phyloP scores from a whole-genome alignment of 306 rosid genomes.

The Sicyos edulis region DNA sequence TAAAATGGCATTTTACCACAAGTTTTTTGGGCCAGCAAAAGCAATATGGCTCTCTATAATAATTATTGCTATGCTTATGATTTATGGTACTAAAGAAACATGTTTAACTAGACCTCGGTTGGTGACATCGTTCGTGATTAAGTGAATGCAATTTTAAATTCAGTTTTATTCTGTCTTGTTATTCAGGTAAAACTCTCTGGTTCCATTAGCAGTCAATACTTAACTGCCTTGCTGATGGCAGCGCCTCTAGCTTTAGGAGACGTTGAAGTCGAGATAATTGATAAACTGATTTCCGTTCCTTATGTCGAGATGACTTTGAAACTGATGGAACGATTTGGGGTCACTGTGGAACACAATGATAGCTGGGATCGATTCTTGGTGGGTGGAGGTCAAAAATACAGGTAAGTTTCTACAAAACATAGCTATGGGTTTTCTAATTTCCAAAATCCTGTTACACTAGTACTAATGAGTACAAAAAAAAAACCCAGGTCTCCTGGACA shows the following conservation, averaged over 20 bases:
- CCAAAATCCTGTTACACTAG: slow-evolving; percentile 14
- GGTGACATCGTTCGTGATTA: slow-evolving; percentile 17
- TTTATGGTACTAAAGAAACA: not conserved
- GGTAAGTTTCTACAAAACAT: slow-evolving; percentile 48
- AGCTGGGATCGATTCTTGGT: slow-evolving; percentile 81
- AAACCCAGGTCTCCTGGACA: slow-evolving; percentile 74
- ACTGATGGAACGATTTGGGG: slow-evolving; percentile 97
- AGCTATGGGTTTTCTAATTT: slow-evolving; percentile 10
- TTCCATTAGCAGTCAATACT: slow-evolving; percentile 90
- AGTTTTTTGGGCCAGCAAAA: not conserved
- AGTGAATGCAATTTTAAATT: not conserved
- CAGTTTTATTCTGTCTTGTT: slow-evolving; percentile 11
- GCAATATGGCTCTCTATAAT: not conserved
- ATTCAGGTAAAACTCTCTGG: slow-evolving; percentile 95
- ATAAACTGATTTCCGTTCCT: slow-evolving; percentile 89
- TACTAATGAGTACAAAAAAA: slow-evolving; percentile 22
- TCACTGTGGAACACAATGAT: slow-evolving; percentile 60
- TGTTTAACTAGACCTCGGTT: not conserved
- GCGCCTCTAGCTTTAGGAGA: slow-evolving; percentile 95
- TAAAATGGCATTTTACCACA: not conserved
- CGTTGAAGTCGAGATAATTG: slow-evolving; percentile 84
- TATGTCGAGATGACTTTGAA: slow-evolving; percentile 96
- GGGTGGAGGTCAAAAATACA: slow-evolving; percentile 92
- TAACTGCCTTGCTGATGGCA: slow-evolving; percentile 95
- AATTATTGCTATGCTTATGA: not conserved